Base-by-base conservation (phyloP, 331 rosid species). In the Quercus lobata region DNA sequence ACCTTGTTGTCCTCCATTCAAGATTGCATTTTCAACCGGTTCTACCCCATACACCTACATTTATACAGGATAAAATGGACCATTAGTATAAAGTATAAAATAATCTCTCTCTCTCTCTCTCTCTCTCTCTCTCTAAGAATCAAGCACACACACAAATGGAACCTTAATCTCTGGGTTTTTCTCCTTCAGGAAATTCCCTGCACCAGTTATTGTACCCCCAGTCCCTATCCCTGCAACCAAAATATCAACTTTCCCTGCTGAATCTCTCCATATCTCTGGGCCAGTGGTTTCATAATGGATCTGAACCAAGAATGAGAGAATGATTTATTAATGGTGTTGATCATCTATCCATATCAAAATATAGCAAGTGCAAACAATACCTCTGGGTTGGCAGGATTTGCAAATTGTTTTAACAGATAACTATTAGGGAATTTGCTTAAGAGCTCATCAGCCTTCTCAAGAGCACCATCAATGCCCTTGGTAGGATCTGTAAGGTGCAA, bases 211-310 rank as follows among this genome's bases (percentile, higher is more conserved):
- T 12, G 97, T 90, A 14, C 97, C 99, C 65, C 97, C 97, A 2
- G 99, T 91, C 85, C 99, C 97, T 73, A 95, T 85, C 76, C 96
- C 99, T 6, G 96, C 79, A 72, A 95, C 97, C 60, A 95, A 80
- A 49, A 84, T 89, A 74, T 90, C 97, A 75, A 92, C 80, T 86
- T 87, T 90, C 79, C 81, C 94, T 75, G 83, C 90, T 0, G 93
- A 83, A 81, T 92, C 97, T 88, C 84, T 90, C 99, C 97, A 91
- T 80, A 95, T 93, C 89, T 95, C 97, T 5, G 94, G 95, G 73
- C 99, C 97, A 24, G 97, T 93, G 73, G 97, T 89, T 72, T 92
- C 97, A 57, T 93, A 95, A 85, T 93, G 97, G 84, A 88, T 86
- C 97, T 95, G 84, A 41, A 79, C 22, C 62, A 62, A 76, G 2